Evolutionary conservation across 805 yeast species (phyloP), one percentile per base, ranked within the genome.

Genomic region (Pichia californica): DNA sequence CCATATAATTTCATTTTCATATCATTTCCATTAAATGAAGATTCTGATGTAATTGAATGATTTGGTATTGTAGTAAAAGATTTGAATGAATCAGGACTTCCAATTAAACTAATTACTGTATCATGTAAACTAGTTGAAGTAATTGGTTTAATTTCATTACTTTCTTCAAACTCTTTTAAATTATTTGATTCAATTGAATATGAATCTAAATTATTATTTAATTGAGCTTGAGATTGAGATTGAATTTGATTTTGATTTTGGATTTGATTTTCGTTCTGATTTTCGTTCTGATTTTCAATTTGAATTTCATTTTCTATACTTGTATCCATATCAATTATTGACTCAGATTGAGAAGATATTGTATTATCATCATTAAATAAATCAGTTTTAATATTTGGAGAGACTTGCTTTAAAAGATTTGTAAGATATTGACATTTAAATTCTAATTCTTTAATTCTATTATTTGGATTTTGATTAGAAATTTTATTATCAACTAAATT

Each of bases 21-120:
- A 21, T 31, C 35, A 31, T 36, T 8, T 8, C 11, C 29, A 7
- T 16, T 13, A 19, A 26, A 2, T 13, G 7, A 8, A 15, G 15
- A 14, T 26, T 18, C 39, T 11, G 23, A 20, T n/a, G 35, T 31
- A 11, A 31, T 16, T 19, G 35, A 13, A 10, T 31, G 35, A 9
- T 14, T 8, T 4, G 15, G 7, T 4, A 5, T 19, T 4, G 31
- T 11, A 11, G 40, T 36, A 10, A 29, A 18, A 8, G 40, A 26
- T 35, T 21, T 41, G n/a, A 31, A 23, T 28, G 36, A 39, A 21
- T 31, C 38, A 7, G 43, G 36, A 39, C 36, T 30, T 14, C 36
- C 36, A 16, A 36, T 36, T 27, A 41, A 19, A 7, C 16, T 36
- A n/a, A 41, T 25, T 6, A 41, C 38, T 8, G 33, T 41, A 15